Evolutionary conservation across 306 rosid species (phyloP).

Genomic region (Quercus suber): DNA sequence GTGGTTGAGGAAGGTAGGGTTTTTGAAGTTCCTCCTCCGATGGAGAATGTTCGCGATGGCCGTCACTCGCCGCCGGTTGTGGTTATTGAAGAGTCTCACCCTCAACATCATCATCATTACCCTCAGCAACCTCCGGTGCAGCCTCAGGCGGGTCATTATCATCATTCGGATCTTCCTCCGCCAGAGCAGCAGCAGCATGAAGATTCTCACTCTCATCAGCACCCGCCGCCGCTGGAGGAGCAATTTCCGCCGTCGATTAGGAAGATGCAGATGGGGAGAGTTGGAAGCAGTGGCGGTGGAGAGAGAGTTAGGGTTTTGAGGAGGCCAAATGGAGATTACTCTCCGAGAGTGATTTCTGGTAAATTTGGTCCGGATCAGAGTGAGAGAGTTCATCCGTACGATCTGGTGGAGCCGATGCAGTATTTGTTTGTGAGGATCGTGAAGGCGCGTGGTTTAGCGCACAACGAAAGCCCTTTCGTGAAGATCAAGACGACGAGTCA

Average conservation of each 20-base stretch:
- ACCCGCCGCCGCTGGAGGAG: slow-evolving; percentile 15
- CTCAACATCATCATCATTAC: no score
- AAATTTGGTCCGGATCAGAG: slow-evolving; percentile 24
- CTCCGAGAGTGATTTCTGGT: slow-evolving; percentile 57
- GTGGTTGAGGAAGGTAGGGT: slow-evolving; percentile 53
- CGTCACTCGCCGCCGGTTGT: slow-evolving; percentile 55
- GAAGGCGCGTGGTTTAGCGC: slow-evolving; percentile 67
- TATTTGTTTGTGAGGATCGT: slow-evolving; percentile 68
- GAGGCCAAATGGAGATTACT: slow-evolving; percentile 59
- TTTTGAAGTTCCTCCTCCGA: slow-evolving; percentile 34
- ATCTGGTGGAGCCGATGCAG: slow-evolving; percentile 90
- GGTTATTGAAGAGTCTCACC: slow-evolving; percentile 41
- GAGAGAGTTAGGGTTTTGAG: slow-evolving; percentile 59
- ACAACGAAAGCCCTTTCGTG: slow-evolving; percentile 53
- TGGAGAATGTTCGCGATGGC: slow-evolving; percentile 35
- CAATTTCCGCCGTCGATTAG: slow-evolving; percentile 52
- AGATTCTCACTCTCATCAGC: slow-evolving; percentile 7
- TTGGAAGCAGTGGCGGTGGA: slow-evolving; percentile 24
- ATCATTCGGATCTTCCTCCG: slow-evolving; percentile 36
- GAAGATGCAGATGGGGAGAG: slow-evolving; percentile 57
- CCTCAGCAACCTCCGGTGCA: neutral
- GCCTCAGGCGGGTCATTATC: slow-evolving; percentile 47
- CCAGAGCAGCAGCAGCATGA: neutral
- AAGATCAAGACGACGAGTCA: slow-evolving; percentile 51
- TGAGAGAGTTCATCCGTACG: slow-evolving; percentile 71